These are phyloP conservation scores for Lachancea dasiensis DNA, from an alignment of 805 yeast genomes.

Conservation along the genomic window DNA sequence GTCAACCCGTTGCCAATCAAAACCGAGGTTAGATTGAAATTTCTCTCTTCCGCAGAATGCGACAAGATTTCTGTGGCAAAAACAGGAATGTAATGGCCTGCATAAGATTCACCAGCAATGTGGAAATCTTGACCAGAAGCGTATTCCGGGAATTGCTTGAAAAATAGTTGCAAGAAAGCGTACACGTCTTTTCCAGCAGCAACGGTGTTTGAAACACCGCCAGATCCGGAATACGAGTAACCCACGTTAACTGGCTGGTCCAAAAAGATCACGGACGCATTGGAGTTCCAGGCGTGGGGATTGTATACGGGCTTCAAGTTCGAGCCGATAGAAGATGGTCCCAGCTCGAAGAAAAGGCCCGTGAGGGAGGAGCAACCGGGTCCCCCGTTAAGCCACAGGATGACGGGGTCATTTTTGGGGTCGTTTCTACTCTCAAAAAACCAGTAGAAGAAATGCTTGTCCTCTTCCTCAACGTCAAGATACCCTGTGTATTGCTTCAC, in stretches of 20 bases:
- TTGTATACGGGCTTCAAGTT: slow-evolving; percentile 60
- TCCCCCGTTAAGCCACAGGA: slow-evolving; percentile 91
- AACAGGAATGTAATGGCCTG: slow-evolving; percentile 90
- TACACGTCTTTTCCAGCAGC: slow-evolving; percentile 82
- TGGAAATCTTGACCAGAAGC: slow-evolving; percentile 53
- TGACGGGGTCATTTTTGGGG: slow-evolving; percentile 78
- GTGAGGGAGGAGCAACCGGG: slow-evolving; percentile 92
- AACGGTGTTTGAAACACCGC: slow-evolving; percentile 61
- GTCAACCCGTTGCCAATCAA: slow-evolving; percentile 90
- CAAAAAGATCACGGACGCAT: slow-evolving; percentile 79
- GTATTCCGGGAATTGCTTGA: slow-evolving; percentile 63
- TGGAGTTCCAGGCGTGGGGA: slow-evolving; percentile 78
- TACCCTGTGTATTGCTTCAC: slow-evolving; percentile 85
- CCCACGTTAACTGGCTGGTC: slow-evolving; percentile 91
- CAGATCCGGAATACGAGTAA: slow-evolving; percentile 56
- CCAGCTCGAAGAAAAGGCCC: slow-evolving; percentile 81
- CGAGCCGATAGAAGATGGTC: slow-evolving; percentile 64
- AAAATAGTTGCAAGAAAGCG: slow-evolving; percentile 73
- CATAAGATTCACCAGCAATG: slow-evolving; percentile 90
- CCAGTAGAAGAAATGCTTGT: slow-evolving; percentile 82
- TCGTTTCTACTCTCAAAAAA: slow-evolving; percentile 84
- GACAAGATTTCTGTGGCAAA: slow-evolving; percentile 76
- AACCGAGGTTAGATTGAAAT: slow-evolving; percentile 65
- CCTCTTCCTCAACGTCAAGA: slow-evolving; percentile 74
- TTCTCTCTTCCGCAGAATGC: slow-evolving; percentile 48